Base-by-base conservation (phyloP, 2,329 filamentous ascomycete genomes). In the Neofusicoccum sp. region DNA sequence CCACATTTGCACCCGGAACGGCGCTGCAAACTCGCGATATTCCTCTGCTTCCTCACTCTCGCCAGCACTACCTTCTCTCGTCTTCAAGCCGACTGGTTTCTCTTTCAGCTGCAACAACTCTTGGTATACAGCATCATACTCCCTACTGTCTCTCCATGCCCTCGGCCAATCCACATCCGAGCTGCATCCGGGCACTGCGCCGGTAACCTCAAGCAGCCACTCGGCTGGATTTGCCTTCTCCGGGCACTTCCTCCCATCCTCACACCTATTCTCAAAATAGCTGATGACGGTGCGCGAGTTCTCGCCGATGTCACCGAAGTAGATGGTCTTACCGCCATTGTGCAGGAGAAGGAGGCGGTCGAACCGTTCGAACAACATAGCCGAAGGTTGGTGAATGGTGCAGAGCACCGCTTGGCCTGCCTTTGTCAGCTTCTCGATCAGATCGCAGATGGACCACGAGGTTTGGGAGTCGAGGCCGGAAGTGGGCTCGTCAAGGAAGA, bases 331-430 rank as follows among this genome's bases (percentile, higher is more conserved):
- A 62, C 91, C 91, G 62, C 91, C 91, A 71, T 85, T 88, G 37
- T 88, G 87, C 14, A 95, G 80, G 80, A 95, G 92, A 36, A 94
- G 82, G 6, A 95, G 84, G 64, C 90, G 86, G 71, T 95, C 91
- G 73, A 95, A 97, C 64, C 92, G 89, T 75, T 97, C 91, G 81
- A 97, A 97, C 60, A 97, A 84, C 84, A 96, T 93, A 37, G 93
- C 93, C 12, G 92, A 96, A n/a, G 94, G 94, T 77, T 98, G 94
- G 76, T 98, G 94, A 65, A 97, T 97, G 0, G 94, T 97, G 80
- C 93, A 97, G n/a, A 97, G 87, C 77, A 97, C 92, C 58, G 94
- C 93, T 74, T 96, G 92, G 14, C 94, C 93, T 66, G 88, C 90
- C 76, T 94, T 90, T 70, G 92, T 92, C 37, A 97, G 83, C 78